These are phyloP conservation scores for Elsinoe ampelina DNA, from an alignment of 2,329 filamentous ascomycete genomes.

Conservation along the genomic window DNA sequence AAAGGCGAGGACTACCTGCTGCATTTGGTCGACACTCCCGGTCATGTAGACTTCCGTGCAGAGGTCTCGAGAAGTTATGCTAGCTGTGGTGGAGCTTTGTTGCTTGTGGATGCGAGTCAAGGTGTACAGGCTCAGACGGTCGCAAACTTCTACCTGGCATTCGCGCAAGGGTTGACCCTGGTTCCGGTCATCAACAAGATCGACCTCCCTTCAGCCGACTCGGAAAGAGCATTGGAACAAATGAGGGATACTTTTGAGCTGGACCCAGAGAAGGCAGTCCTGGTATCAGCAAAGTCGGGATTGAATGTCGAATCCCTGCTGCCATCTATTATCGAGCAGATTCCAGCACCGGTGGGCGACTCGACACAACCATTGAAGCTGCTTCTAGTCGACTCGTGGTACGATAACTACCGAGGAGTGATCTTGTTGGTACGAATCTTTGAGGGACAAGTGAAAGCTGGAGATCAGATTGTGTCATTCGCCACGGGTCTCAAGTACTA, in stretches of 20 bases:
- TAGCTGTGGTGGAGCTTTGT: conserved; percentile 82
- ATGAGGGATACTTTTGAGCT: conserved; percentile 81
- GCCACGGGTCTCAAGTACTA: conserved; percentile 83
- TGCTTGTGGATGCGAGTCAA: conserved; percentile 92
- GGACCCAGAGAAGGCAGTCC: conserved; percentile 60
- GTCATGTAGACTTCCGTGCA: conserved; percentile 94
- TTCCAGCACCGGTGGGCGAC: conserved; percentile 73
- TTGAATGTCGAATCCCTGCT: conserved; percentile 76
- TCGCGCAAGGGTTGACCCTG: conserved; percentile 76
- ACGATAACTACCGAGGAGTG: conserved; percentile 90
- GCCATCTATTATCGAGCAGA: conserved; percentile 73
- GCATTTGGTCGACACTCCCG: conserved; percentile 92
- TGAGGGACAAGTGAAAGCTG: conserved; percentile 72
- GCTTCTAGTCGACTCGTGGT: conserved; percentile 95
- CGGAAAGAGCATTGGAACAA: conserved; percentile 77
- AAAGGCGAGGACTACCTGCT: conserved; percentile 80
- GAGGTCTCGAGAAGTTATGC: conserved; percentile 95
- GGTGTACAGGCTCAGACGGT: conserved; percentile 97
- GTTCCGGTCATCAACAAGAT: conserved; percentile 96
- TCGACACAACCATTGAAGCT: conserved; percentile 64
- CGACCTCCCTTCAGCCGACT: conserved; percentile 80
- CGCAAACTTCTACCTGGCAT: conserved; percentile 96
- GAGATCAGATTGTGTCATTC: conserved; percentile 79
- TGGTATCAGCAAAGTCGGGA: conserved; percentile 91
- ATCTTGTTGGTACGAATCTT: conserved; percentile 86